These are phyloP conservation scores for Jimgerdemannia flammicorona DNA, from an alignment of 192 early-diverging fungal species.

Conservation along the genomic window DNA sequence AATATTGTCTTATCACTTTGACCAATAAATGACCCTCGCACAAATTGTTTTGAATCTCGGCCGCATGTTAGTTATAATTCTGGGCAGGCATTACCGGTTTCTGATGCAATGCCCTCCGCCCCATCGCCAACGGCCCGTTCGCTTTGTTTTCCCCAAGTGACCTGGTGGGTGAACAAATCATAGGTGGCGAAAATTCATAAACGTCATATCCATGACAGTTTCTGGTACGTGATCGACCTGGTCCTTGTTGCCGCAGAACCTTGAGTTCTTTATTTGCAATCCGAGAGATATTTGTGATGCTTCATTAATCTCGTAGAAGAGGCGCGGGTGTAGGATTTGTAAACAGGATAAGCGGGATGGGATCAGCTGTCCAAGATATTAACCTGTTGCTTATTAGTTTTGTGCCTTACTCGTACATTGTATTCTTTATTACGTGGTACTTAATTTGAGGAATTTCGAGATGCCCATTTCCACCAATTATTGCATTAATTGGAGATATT, in stretches of 20 bases:
- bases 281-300: neutral
- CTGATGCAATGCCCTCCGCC: no score
- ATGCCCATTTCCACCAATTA: neutral
- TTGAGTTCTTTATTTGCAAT: neutral
- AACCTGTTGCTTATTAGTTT: neutral
- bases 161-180: no score
- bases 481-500: neutral
- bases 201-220: neutral
- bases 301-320: neutral
- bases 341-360: neutral
- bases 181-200: no score
- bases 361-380: neutral
- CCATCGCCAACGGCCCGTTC: no score
- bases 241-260: neutral
- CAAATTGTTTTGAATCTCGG: no score
- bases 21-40: no score
- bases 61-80: no score
- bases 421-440: neutral
- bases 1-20: no score
- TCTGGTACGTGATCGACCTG: neutral
- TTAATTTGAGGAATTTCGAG: neutral
- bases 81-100: no score
- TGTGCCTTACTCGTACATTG: neutral
- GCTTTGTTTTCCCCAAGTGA: no score
- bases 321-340: neutral